Evolutionary conservation across 306 rosid species (phyloP), one percentile per base, ranked within the genome.

Genomic region (Macrotyloma uniflorum): DNA sequence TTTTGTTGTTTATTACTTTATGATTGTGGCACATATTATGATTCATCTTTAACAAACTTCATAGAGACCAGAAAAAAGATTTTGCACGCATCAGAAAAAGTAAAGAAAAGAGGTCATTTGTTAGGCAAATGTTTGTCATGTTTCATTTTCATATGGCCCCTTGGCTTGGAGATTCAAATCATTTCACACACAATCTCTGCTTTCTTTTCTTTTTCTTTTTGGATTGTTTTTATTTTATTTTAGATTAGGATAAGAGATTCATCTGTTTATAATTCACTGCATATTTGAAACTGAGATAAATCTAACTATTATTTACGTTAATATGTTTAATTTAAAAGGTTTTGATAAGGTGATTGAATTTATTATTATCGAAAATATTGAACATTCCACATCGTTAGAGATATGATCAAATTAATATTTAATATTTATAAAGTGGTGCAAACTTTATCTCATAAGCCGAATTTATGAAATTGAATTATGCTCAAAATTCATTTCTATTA

Each of bases 111-210:
- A 13, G 22, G 3, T 1, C 36, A 20, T 13, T 13, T 7, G 74
- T 68, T 68, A 68, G 74, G 40, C 40, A 68, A 46, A 45, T 42
- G 47, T 26, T 24, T 68, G 42, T 68, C 74, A 14, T 46, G 74
- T 69, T 46, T 69, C 74, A 24, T 28, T 46, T 68, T 69, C 58
- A 69, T 4, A 28, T 45, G 57, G 23, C 46, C 58, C 13, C 74
- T 8, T 28, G 1, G 43, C 15, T 69, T 36, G 24, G 4, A 12
- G n/a, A 22, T 23, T 55, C 63, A 54, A 55, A 9, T 55, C 28
- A 8, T 28, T 3, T 47, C 12, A 42, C 50, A 43, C 38, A 46
- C 7, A 9, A 0, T 42, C 1, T 26, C 6, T 3, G 8, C n/a
- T 24, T 23, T 54, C 7, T 22, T 45, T 8, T 5, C 16, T 11